Evolutionary conservation across 2,329 filamentous ascomycete species (phyloP).

Genomic region (Aspergillus alliaceus): DNA sequence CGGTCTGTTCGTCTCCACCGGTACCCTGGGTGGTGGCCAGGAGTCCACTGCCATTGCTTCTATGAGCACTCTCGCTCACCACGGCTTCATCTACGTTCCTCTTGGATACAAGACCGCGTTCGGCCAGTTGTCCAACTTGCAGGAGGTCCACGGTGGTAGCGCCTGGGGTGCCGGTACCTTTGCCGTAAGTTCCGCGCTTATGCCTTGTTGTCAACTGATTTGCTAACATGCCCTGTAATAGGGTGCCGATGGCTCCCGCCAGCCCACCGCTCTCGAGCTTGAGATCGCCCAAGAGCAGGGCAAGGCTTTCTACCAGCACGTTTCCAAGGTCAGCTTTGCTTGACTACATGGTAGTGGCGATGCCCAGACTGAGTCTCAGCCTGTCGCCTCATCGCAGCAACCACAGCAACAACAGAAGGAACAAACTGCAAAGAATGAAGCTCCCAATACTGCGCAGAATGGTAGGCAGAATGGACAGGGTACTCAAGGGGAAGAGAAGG

Average conservation of each 20-base stretch:
- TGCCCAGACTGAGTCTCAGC: slow-evolving; percentile 29
- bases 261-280: slow-evolving; percentile 74
- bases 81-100: slow-evolving; percentile 96
- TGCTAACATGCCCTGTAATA: slow-evolving; percentile 20
- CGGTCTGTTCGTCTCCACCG: slow-evolving; percentile 89
- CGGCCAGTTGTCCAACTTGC: slow-evolving; percentile 65
- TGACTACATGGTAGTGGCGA: slow-evolving; percentile 72
- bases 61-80: slow-evolving; percentile 85
- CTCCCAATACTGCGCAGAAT: slow-evolving; percentile 20
- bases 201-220: background rate
- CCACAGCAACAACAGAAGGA: slow-evolving; percentile 16
- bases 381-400: slow-evolving; percentile 23
- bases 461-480: slow-evolving; percentile 27
- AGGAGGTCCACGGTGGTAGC: slow-evolving; percentile 80
- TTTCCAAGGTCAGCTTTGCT: slow-evolving; percentile 68
- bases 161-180: slow-evolving; percentile 96
- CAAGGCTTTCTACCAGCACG: slow-evolving; percentile 75
- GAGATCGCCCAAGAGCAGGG: slow-evolving; percentile 80
- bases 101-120: slow-evolving; percentile 87
- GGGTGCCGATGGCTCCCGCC: slow-evolving; percentile 74
- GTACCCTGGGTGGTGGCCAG: slow-evolving; percentile 81
- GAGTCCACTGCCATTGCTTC: slow-evolving; percentile 79
- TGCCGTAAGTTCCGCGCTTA: slow-evolving; percentile 51
- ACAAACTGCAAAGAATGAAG: slow-evolving; percentile 14
- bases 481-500: slow-evolving; percentile 42